Conservation (phyloP, 129 eudicot genomes). For the Artemisia argyi region DNA sequence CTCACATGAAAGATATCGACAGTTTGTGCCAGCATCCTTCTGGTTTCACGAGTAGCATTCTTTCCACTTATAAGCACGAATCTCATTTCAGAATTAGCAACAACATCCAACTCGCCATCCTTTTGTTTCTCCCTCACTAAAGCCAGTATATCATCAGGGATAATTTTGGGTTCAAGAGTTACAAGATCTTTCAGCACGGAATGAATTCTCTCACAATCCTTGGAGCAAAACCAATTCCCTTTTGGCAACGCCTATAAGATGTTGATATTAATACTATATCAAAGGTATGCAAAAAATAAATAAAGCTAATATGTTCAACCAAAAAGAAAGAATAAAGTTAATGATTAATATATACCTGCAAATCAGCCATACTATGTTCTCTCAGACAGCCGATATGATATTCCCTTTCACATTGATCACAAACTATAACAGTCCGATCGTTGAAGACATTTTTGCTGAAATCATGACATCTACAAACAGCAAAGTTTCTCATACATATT, state of each 20-base stretch:
- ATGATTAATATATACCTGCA: background rate
- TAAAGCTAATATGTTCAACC: background rate
- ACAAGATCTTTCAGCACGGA: constrained; percentile 61
- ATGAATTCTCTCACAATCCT: constrained; percentile 60
- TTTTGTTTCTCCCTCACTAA: constrained; percentile 50
- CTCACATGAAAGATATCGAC: constrained; percentile 92
- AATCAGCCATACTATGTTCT: constrained; percentile 76
- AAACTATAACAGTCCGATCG: constrained; percentile 85
- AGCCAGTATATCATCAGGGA: constrained; percentile 57
- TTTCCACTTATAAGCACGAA: constrained; percentile 86
- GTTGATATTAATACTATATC: constrained; percentile 1
- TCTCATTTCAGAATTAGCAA: constrained; percentile 54
- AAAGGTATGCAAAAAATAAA: background rate
- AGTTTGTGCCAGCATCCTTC: constrained; percentile 73
- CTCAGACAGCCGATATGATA: constrained; percentile 95
- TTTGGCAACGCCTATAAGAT: constrained; percentile 75
- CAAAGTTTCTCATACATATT: constrained; percentile 20
- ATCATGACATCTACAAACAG: constrained; percentile 63
- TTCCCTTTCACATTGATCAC: constrained; percentile 97
- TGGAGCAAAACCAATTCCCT: constrained; percentile 83
- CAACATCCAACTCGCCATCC: constrained; percentile 25
- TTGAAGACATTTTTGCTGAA: constrained; percentile 80
- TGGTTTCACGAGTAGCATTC: constrained; percentile 63
- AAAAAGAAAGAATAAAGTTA: background rate
- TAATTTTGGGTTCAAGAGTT: constrained; percentile 59